phyloP scores from a whole-genome alignment of 2,329 filamentous ascomycete genomes.

The Calonectria ilicicola region DNA sequence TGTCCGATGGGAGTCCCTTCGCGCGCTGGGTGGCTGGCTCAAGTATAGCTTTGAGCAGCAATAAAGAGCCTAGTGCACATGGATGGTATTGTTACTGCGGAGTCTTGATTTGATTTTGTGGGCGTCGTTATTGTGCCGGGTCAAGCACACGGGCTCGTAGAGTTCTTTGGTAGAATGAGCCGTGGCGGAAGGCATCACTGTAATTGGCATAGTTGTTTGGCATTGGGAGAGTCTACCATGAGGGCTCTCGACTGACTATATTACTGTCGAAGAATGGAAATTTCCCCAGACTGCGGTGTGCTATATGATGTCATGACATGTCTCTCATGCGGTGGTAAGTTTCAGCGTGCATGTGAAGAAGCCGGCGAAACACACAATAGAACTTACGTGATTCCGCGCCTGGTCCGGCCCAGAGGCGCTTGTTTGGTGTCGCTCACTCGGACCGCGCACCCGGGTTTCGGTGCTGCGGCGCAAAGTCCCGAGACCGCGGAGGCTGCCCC shows the following conservation, averaged over 20 bases:
- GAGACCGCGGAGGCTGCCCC: conserved; percentile 31
- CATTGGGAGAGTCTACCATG: conserved; percentile 29
- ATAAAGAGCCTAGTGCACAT: conserved; percentile 25
- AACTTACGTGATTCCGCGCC: not conserved
- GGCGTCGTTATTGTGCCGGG: conserved; percentile 36
- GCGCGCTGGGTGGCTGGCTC: conserved; percentile 78
- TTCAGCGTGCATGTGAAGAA: not conserved
- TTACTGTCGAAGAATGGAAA: conserved; percentile 30
- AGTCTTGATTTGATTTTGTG: conserved; percentile 37
- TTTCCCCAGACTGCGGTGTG: not conserved
- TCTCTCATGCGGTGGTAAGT: not conserved
- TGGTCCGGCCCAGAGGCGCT: not conserved
- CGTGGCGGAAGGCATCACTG: conserved; percentile 42
- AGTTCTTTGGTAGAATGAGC: conserved; percentile 41
- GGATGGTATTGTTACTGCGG: conserved; percentile 29
- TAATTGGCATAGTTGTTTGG: conserved; percentile 47
- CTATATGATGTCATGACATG: not conserved
- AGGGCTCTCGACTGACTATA: conserved; percentile 25
- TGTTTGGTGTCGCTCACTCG: conserved; percentile 27
- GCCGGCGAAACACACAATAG: not conserved
- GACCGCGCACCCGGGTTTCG: conserved; percentile 34
- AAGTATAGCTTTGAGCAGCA: conserved; percentile 71
- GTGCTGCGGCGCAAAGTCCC: conserved; percentile 35
- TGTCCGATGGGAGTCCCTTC: conserved; percentile 92
- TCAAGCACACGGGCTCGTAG: conserved; percentile 34